Evolutionary conservation across 1,139 yeast species (phyloP).

Genomic region (Entelexis sorbosivorans): DNA sequence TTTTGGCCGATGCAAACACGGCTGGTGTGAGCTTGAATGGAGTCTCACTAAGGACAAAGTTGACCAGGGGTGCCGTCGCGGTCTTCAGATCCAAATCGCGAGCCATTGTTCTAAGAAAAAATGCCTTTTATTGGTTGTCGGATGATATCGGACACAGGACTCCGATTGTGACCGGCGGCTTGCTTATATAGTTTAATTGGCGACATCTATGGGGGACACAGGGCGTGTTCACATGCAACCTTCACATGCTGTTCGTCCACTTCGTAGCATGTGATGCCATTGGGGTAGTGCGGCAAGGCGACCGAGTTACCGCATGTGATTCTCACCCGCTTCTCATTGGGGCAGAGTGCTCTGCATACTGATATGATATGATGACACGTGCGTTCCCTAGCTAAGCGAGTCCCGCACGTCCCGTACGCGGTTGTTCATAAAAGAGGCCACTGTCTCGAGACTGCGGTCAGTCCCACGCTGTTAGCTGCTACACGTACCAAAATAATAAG

Average conservation of each 20-base stretch:
- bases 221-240: constrained; percentile 3
- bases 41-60: not conserved
- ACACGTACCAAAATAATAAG: too few species aligned
- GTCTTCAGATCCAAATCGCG: constrained; percentile 1
- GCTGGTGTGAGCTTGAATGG: constrained; percentile 12
- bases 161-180: not conserved
- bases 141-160: not conserved
- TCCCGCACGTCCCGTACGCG: not conserved
- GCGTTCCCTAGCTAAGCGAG: not conserved
- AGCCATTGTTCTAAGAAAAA: not conserved
- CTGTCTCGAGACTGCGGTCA: too few species aligned
- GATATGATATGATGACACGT: not conserved
- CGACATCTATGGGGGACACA: not conserved
- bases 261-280: constrained; percentile 1
- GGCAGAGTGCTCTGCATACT: not conserved
- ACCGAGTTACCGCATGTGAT: not conserved
- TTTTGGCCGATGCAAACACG: constrained; percentile 19
- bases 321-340: not conserved
- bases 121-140: not conserved
- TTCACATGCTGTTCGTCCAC: not conserved
- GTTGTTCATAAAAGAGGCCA: too few species aligned
- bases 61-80: not conserved
- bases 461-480: too few species aligned
- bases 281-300: not conserved
- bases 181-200: not conserved